Conservation (phyloP, 495 filamentous ascomycete genomes). For the Neurospora pannonica region DNA sequence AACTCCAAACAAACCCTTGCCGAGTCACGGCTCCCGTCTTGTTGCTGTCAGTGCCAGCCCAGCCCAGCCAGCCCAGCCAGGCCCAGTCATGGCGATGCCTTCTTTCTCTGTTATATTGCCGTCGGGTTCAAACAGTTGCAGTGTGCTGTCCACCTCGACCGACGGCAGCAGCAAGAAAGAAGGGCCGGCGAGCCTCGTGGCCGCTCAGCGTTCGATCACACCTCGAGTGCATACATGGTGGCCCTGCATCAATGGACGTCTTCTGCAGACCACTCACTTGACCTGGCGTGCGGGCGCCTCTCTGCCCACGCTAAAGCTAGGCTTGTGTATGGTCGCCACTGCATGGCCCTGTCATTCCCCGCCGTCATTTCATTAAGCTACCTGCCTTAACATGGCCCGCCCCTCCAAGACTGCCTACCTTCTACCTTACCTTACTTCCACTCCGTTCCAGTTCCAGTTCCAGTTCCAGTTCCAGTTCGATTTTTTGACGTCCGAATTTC, state of each 20-base stretch:
- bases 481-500: constrained; percentile 17
- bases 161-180: not conserved
- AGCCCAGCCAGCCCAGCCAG: not conserved
- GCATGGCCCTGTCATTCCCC: constrained; percentile 27
- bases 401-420: constrained; percentile 22
- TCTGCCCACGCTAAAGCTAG: constrained; percentile 18
- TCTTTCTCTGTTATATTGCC: not conserved
- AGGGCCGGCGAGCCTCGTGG: not conserved
- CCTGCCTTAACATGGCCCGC: constrained; percentile 16
- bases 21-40: not conserved
- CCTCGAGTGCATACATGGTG: constrained; percentile 16
- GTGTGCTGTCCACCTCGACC: not conserved
- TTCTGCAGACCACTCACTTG: constrained; percentile 14
- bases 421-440: not conserved
- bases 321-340: constrained; percentile 27
- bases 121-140: not conserved
- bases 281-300: constrained; percentile 21
- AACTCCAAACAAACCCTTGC: not conserved
- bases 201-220: not conserved
- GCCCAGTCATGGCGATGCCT: not conserved
- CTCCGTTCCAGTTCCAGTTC: not conserved
- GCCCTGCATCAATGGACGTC: not conserved
- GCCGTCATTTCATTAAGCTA: constrained; percentile 30
- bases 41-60: not conserved
- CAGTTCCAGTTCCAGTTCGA: constrained; percentile 9